These are phyloP conservation scores for Daedaleopsis sinensis DNA, from an alignment of 768 basidiomycete species.

Conservation along the genomic window DNA sequence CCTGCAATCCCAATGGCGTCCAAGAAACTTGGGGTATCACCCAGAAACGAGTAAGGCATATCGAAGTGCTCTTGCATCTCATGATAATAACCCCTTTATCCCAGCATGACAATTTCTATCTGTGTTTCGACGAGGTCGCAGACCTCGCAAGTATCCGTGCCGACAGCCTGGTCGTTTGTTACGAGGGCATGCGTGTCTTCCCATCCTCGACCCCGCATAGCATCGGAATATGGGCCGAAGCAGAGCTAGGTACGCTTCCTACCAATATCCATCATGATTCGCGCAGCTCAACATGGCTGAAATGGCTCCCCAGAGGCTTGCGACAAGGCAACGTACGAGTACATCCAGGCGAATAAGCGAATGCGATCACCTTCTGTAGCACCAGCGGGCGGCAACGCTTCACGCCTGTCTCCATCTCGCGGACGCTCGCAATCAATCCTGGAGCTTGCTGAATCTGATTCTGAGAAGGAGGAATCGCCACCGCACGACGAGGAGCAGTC, in stretches of 20 bases:
- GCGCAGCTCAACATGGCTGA: neutral
- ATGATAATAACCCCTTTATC: neutral
- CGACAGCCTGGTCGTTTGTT: slow-evolving; percentile 60
- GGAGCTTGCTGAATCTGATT: slow-evolving; percentile 30
- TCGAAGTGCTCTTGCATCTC: neutral
- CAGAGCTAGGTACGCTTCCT: slow-evolving; percentile 55
- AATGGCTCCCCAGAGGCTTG: slow-evolving; percentile 57
- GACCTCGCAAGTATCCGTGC: slow-evolving; percentile 56
- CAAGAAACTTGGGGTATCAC: slow-evolving; percentile 52
- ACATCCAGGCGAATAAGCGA: slow-evolving; percentile 49
- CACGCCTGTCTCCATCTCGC: slow-evolving; percentile 12
- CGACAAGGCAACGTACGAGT: slow-evolving; percentile 62
- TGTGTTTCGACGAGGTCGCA: slow-evolving; percentile 66
- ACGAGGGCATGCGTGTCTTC: slow-evolving; percentile 65
- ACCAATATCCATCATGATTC: neutral
- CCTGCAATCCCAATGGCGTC: slow-evolving; percentile 45
- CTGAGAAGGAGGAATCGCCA: slow-evolving; percentile 21
- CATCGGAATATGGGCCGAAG: slow-evolving; percentile 68
- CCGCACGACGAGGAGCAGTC: slow-evolving; percentile 36
- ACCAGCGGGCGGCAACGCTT: slow-evolving; percentile 17
- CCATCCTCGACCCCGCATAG: slow-evolving; percentile 69
- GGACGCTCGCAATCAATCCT: slow-evolving; percentile 18
- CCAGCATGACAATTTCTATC: slow-evolving; percentile 67
- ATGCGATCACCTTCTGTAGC: slow-evolving; percentile 28
- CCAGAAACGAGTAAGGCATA: slow-evolving; percentile 55